phyloP scores from a whole-genome alignment of 805 yeast species.

The Scheffersomyces coipomensis region DNA sequence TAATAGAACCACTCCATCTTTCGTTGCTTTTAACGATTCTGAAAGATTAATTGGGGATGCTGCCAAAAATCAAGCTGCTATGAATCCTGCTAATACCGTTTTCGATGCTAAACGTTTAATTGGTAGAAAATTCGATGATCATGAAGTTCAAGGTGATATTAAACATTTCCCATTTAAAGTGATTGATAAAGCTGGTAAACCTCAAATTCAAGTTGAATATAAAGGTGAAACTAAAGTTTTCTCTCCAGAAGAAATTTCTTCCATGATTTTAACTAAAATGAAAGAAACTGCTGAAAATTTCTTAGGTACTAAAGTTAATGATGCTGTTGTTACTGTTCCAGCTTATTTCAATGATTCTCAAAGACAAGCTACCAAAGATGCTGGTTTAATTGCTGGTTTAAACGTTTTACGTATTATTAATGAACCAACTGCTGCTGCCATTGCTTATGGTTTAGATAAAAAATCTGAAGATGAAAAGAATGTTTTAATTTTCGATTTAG shows the following conservation, averaged over 20 bases:
- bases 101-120: conserved; percentile 92
- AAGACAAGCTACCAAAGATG: conserved; percentile 98
- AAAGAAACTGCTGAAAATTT: conserved; percentile 92
- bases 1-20: conserved; percentile 97
- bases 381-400: conserved; percentile 94
- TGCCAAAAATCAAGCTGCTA: conserved; percentile 96
- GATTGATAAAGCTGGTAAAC: conserved; percentile 71
- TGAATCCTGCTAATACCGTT: conserved; percentile 90
- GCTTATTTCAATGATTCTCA: conserved; percentile 95
- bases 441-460: conserved; percentile 57
- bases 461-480: conserved; percentile 64
- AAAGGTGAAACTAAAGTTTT: conserved; percentile 86
- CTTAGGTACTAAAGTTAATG: conserved; percentile 52
- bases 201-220: conserved; percentile 79
- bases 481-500: conserved; percentile 47
- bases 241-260: conserved; percentile 93
- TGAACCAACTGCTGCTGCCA: conserved; percentile 89
- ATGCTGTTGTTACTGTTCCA: conserved; percentile 95
- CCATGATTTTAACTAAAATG: conserved; percentile 89
- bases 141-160: conserved; percentile 63
- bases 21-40: conserved; percentile 90
- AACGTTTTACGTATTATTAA: conserved; percentile 92
- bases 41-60: conserved; percentile 97
- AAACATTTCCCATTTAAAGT: conserved; percentile 84
- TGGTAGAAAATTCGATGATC: conserved; percentile 84